Evolutionary conservation across 208 protist genomes (phyloP).

Genomic region (Leishmania arabica): DNA sequence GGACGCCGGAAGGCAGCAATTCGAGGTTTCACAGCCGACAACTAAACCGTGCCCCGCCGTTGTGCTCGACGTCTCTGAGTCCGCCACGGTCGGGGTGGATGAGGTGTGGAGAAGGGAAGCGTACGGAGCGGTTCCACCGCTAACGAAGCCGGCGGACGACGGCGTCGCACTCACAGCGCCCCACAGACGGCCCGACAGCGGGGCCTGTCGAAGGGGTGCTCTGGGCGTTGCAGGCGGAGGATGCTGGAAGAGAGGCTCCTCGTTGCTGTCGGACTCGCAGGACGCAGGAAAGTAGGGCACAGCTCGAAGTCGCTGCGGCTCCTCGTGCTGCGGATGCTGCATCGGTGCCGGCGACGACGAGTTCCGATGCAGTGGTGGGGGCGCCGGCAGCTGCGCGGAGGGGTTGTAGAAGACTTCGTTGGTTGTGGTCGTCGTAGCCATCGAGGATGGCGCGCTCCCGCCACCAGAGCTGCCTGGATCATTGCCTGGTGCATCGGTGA

Average conservation of each 20-base stretch:
- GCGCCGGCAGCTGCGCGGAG: slow-evolving; percentile 3
- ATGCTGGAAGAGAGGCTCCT: slow-evolving; percentile 26
- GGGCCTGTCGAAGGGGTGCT: not conserved
- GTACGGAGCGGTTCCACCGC: slow-evolving; percentile 3
- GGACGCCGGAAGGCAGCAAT: not conserved
- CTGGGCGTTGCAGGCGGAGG: slow-evolving; percentile 1
- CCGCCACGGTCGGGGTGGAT: not conserved
- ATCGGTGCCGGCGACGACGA: not conserved
- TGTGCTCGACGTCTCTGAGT: slow-evolving; percentile 6
- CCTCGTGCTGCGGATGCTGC: not conserved
- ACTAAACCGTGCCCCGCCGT: slow-evolving; percentile 15
- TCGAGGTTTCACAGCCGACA: slow-evolving; percentile 14
- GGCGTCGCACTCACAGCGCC: slow-evolving; percentile 16
- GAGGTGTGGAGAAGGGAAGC: slow-evolving; percentile 8
- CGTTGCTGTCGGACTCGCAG: slow-evolving; percentile 36
- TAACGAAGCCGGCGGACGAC: not conserved
- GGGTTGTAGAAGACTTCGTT: slow-evolving; percentile 3
- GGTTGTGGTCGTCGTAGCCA: not conserved
- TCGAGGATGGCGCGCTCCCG: slow-evolving; percentile 1
- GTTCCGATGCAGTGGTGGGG: slow-evolving; percentile 10
- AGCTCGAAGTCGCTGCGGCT: not conserved
- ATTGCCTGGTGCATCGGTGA: not conserved
- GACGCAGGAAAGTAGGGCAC: not conserved
- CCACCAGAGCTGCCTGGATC: not conserved
- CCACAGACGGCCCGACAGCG: slow-evolving; percentile 5